Base-by-base conservation (phyloP, 2,329 filamentous ascomycete genomes). In the Didymella glomerata region DNA sequence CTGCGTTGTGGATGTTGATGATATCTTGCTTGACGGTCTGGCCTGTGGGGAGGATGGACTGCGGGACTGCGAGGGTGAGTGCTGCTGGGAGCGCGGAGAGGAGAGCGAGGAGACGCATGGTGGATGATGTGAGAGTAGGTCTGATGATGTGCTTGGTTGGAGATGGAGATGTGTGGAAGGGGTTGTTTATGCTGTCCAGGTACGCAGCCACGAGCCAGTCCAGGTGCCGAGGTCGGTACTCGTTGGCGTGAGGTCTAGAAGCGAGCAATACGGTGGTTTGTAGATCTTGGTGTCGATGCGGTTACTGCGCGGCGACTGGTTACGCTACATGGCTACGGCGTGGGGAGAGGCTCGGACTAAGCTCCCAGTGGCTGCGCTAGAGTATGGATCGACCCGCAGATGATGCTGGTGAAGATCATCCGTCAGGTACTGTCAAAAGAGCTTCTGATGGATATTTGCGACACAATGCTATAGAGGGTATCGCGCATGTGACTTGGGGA, bases 1-100 rank as follows among this genome's bases (percentile, higher is more conserved):
- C 64, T 4, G 66, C 62, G 14, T 56, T 51, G 34, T 67, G 55
- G 51, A 67, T 68, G 49, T 66, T 66, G 44, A 60, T 53, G 13
- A 64, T 57, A 44, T 61, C 62, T 52, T 64, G 64, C 16, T 52
- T 54, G 18, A 64, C 60, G 13, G 57, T 57, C 34, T 60, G 53
- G 36, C 54, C 60, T 2, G 60, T 66, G 1, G 52, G 60, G 10
- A 60, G 58, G 18, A 62, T 10, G 36, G 56, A 34, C 13, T 50
- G 49, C 25, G 51, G 36, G 48, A 51, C 11, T 9, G 47, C 42
- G 24, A 57, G n/a, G 38, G 48, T 2, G 48, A 60, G 46, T 7
- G 53, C 32, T 13, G 41, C 25, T 5, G 64, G 55, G 14, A 49
- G 41, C 10, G 60, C 32, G 2, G 40, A 2, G 40, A 47, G 7